A percentile compares a stretch with the other conserved stretches of the same genome.
Conservation (phyloP, 2,329 filamentous ascomycete species). For the Curvularia sp. region DNA sequence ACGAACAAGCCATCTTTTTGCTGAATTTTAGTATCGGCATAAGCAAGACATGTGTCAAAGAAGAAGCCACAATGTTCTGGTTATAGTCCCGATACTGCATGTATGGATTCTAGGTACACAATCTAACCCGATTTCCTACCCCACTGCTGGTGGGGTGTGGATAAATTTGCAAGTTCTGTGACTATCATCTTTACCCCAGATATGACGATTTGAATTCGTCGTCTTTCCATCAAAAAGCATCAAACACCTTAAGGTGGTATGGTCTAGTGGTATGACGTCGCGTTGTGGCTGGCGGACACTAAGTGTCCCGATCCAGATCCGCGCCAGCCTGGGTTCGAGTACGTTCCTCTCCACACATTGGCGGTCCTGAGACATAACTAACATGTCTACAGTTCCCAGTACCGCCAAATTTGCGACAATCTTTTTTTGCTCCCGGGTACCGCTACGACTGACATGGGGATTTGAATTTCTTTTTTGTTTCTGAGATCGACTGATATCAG, state of each 20-base stretch:
- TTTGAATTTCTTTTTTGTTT: too few relatives aligned
- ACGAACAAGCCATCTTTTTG: too few relatives aligned
- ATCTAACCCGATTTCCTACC: background rate
- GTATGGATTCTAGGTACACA: background rate
- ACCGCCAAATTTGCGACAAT: slow-evolving; percentile 31
- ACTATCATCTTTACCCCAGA: too few relatives aligned
- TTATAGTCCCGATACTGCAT: background rate
- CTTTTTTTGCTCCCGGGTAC: slow-evolving; percentile 19
- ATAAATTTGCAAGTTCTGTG: background rate
- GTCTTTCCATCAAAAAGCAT: slow-evolving; percentile 15
- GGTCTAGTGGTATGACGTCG: slow-evolving; percentile 44
- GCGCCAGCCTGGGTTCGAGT: slow-evolving; percentile 43
- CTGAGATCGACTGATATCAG: too few relatives aligned
- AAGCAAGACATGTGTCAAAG: too few relatives aligned
- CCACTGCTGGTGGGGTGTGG: background rate
- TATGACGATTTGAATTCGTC: background rate
- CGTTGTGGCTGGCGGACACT: slow-evolving; percentile 39
- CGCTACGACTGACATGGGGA: too few relatives aligned
- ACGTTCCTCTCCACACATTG: slow-evolving; percentile 17
- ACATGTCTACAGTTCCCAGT: slow-evolving; percentile 37
- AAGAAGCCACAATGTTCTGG: background rate
- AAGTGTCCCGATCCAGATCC: slow-evolving; percentile 31
- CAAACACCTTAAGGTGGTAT: slow-evolving; percentile 29
- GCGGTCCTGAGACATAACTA: slow-evolving; percentile 27
- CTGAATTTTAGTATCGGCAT: background rate